Evolutionary conservation across 108 stramenopile genomes (phyloP).

Genomic region (Mayamaea pseudoterrestris): DNA sequence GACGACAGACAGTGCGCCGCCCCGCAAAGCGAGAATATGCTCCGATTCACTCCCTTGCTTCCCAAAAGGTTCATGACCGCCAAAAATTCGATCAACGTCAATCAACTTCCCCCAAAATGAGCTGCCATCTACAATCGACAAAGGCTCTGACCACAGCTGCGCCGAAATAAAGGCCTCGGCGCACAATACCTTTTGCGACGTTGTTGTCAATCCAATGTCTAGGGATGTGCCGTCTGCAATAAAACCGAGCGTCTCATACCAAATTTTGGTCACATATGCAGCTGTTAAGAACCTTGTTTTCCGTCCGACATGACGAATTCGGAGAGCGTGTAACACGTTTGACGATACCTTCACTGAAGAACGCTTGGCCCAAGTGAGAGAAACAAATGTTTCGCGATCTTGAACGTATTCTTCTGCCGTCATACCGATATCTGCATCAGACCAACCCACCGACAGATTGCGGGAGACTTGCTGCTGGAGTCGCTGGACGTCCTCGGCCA

Average conservation of each 20-base stretch:
- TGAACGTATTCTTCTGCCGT: slow-evolving; percentile 22
- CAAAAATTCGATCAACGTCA: slow-evolving; percentile 63
- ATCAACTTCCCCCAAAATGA: slow-evolving; percentile 59
- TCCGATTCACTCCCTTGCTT: slow-evolving; percentile 36
- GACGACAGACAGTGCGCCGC: slow-evolving; percentile 46
- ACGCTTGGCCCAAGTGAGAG: slow-evolving; percentile 53
- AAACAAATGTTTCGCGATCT: slow-evolving; percentile 21
- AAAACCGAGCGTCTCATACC: slow-evolving; percentile 61
- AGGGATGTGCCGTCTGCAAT: slow-evolving; percentile 46
- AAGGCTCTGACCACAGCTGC: slow-evolving; percentile 60
- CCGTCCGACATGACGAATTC: slow-evolving; percentile 47
- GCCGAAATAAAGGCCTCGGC: slow-evolving; percentile 28
- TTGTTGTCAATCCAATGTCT: slow-evolving; percentile 39
- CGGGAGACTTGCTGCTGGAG: slow-evolving; percentile 33
- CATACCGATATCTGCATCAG: slow-evolving; percentile 50
- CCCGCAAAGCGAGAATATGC: slow-evolving; percentile 16
- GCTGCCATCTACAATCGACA: slow-evolving; percentile 35
- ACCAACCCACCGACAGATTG: slow-evolving; percentile 43
- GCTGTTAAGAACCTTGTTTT: slow-evolving; percentile 44
- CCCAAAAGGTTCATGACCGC: slow-evolving; percentile 54
- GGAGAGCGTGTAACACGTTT: slow-evolving; percentile 26
- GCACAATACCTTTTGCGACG: slow-evolving; percentile 24
- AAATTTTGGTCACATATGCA: slow-evolving; percentile 45
- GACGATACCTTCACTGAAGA: slow-evolving; percentile 33
- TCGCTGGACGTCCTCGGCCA: slow-evolving; percentile 48